Evolutionary conservation across 2,329 filamentous ascomycete species (phyloP), one percentile per base, ranked within the genome.

Genomic region (Podosphaera aphanis): DNA sequence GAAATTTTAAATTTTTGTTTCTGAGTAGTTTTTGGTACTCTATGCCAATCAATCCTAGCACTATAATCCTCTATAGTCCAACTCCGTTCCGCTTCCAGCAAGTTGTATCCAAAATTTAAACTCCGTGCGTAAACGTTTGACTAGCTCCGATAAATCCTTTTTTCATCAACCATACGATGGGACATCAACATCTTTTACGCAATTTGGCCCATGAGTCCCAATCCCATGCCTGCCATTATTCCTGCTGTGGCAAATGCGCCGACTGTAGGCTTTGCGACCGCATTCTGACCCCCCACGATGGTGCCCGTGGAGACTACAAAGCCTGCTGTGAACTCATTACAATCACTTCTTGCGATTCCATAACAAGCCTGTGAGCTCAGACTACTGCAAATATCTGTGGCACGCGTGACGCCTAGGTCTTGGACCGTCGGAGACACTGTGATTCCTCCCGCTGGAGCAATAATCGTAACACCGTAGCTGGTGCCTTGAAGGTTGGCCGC

Each of bases 321-420:
- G 36, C 35, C 47, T 3, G 50, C 51, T 5, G 52, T 57, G 51
- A 54, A 58, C 40, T 53, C 49, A 16, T 50, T 52, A 51, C 58
- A 60, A 31, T 55, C 52, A 2, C 31, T 49, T 20, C 49, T 55
- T 33, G 47, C 47, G 25, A 57, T 52, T 10, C 49, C 52, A 39
- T 63, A 62, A 52, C 72, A 76, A 19, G 69, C 72, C 46, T 61
- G 59, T 2, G 63, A 65, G 48, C 69, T 73, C 48, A 76, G 56
- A 49, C 69, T 73, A 33, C 63, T 66, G 59, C 73, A 77, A 40
- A 77, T 63, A 18, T 65, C 65, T 1, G 66, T 69, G 10, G 71
- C 73, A 39, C 60, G 63, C 5, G 65, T 62, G 3, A 62, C 49
- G 2, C 63, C 65, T 7, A 70, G 52, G 25, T 61, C 63, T 39